Base-by-base conservation (phyloP, 176 grass and related monocot genomes). In the Saccharum officinarum region DNA sequence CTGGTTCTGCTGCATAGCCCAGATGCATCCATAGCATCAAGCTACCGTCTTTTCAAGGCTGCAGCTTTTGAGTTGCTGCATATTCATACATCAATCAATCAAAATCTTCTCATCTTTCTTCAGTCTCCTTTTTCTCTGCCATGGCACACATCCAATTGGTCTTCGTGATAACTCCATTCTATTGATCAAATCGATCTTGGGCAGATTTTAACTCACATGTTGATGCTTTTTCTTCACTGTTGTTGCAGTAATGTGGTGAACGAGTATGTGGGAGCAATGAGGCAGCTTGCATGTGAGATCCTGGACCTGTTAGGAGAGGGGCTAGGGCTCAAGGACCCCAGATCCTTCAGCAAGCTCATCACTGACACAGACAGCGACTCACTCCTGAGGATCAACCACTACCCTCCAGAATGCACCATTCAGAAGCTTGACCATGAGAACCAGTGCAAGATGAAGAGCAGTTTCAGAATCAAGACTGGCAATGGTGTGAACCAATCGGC, bases 371-470 rank as follows among this genome's bases (percentile, higher is more conserved):
- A 96, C 55, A 94, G 82, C 50, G 97, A 99, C 82, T 99, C 82
- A 67, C 86, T 99, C 74, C 80, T 99, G 38, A 92, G 97, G 87
- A 88, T 99, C 62, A 99, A 99, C 82, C 94, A 99, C 44, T 99
- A 99, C 73, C 94, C 97, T 38, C 83, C 91, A 37, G 81, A 75
- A 26, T 89, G 79, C 37, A 85, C 59, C 87, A 13, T 71, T 75
- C 76, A 88, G 23, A 86, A 84, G 69, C 87, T 86, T 76, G 90
- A 82, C 31, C 90, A 92, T 41, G 86, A 92, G 20, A 64, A 80
- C 20, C 81, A 77, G 16, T 87, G 87, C 84, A 89, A 79, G 69
- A 64, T 74, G 83, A 92, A 83, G 78, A 79, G 34, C 63, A 26
- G 54, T 55, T 85, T 79, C 42, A 75, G 49, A 42, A 63, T 63